Evolutionary conservation across 2,329 filamentous ascomycete species (phyloP), one percentile per base, ranked within the genome.

Genomic region (Alternaria sp.): DNA sequence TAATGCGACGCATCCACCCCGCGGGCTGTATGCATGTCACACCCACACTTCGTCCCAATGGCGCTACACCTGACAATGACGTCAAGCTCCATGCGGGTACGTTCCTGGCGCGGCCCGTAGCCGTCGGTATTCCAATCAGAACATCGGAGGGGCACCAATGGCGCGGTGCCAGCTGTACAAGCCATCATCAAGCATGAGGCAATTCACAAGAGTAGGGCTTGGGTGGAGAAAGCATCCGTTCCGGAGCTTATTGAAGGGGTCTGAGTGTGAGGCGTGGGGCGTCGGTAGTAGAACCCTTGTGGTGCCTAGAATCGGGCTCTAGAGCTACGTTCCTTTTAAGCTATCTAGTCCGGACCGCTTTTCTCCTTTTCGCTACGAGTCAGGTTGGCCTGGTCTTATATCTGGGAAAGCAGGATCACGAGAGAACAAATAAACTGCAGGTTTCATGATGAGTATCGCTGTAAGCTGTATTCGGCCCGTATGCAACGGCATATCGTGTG

Each of bases 91-190:
- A 64, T 69, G 67, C 57, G 53, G 46, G 48, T 57, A 48, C 61
- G 62, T 65, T 66, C 57, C 65, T 69, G 68, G 64, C 55, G 64
- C 70, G 68, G 73, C 59, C 70, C 69, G 70, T 66, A 65, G 54
- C 72, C 62, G 68, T 61, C 53, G 46, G 59, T 56, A 65, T 54
- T 51, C 74, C 67, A 68, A 68, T 70, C 63, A 69, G 34, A 59
- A 51, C 57, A 52, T 51, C 61, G 43, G 54, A 28, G 51, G 62
- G 54, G 57, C 64, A 59, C 75, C 75, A 78, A 77, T 77, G 61
- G 68, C 62, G 52, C 64, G 52, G 20, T 73, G 75, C 73, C 74
- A 78, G 72, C 73, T 76, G 74, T 76, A 73, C 73, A 71, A 66
- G 64, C 61, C 69, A 75, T 75, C 69, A 74, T 68, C 61, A 56